Evolutionary conservation across 2,329 filamentous ascomycete genomes (phyloP), one percentile per base, ranked within the genome.

Genomic region (Diaporthe vaccinii): DNA sequence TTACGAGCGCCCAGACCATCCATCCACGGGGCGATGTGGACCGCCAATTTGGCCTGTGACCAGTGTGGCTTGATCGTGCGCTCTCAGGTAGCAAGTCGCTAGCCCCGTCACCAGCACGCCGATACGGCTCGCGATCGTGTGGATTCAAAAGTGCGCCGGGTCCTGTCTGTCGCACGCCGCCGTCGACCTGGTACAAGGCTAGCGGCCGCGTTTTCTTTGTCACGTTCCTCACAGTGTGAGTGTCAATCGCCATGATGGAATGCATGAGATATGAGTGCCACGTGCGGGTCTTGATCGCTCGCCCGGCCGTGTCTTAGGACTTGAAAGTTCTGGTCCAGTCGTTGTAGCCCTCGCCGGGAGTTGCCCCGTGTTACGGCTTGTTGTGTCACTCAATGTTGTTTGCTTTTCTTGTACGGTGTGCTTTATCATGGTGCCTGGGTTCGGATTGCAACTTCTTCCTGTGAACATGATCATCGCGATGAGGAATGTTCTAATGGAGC

Each of bases 261-360:
- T 69, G 65, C 34, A 10, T 55, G 34, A 39, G 49, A 55, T 55
- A 55, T 39, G 34, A 55, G 28, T 55, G 65, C 65, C 65, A 69
- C 65, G 65, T 69, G 65, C 49, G 34, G n/a, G 15, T 68, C 31
- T n/a, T 69, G 34, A 20, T 53, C 65, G 49, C n/a, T 53, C 49
- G 34, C 34, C 34, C 34, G 34, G 65, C 49, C 28, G 17, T 69
- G 65, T 69, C 65, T 69, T 41, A 39, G 49, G 8, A 3, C 9
- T 39, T n/a, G 49, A 55, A 41, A 55, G 34, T 55, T 69, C 65
- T 28, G 46, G 49, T 69, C 65, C 65, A 69, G n/a, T 69, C 34
- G n/a, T 69, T 41, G 22, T 36, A 4, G 46, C 10, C 15, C n/a
- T 55, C 31, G 53, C 10, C 31, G 62, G 34, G 17, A 36, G 62